A percentile compares a stretch with the other conserved stretches of the same genome.
phyloP scores from a whole-genome alignment of 2,329 filamentous ascomycete species.

The Fusarium multiceps region DNA sequence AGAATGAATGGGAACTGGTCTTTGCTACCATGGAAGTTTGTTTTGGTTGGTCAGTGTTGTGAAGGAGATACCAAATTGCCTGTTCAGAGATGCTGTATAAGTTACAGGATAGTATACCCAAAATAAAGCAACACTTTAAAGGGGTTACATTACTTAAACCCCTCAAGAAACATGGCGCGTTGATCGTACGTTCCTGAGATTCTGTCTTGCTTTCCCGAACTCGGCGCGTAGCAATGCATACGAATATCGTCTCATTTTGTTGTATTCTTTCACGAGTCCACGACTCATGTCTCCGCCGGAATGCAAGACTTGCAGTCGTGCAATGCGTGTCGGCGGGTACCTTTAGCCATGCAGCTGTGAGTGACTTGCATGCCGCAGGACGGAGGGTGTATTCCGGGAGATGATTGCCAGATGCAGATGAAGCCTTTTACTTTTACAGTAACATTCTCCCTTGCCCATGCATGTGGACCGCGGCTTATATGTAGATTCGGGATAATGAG shows the following conservation, averaged over 20 bases:
- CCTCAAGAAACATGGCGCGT: background rate
- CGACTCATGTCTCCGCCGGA: conserved; percentile 11
- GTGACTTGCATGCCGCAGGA: background rate
- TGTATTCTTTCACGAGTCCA: background rate
- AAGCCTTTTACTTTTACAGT: background rate
- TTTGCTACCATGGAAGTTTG: background rate
- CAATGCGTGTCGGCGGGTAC: conserved; percentile 1
- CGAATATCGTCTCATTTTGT: background rate
- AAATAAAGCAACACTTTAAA: background rate
- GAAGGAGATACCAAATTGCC: background rate
- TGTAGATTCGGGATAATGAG: background rate
- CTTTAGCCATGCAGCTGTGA: conserved; percentile 5
- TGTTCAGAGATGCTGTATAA: background rate
- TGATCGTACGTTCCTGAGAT: background rate
- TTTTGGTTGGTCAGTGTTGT: background rate
- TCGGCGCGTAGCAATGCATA: conserved; percentile 4
- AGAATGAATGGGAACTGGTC: conserved; percentile 37
- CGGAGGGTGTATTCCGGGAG: conserved; percentile 4
- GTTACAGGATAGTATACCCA: background rate
- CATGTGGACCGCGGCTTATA: background rate
- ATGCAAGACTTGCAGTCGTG: background rate
- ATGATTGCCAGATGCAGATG: background rate
- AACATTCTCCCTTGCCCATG: background rate
- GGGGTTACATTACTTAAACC: background rate
- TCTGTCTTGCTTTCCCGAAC: background rate